Evolutionary conservation across 2,329 filamentous ascomycete species (phyloP), one percentile per base, ranked within the genome.

Genomic region (Ceratocystis diversiconidia): DNA sequence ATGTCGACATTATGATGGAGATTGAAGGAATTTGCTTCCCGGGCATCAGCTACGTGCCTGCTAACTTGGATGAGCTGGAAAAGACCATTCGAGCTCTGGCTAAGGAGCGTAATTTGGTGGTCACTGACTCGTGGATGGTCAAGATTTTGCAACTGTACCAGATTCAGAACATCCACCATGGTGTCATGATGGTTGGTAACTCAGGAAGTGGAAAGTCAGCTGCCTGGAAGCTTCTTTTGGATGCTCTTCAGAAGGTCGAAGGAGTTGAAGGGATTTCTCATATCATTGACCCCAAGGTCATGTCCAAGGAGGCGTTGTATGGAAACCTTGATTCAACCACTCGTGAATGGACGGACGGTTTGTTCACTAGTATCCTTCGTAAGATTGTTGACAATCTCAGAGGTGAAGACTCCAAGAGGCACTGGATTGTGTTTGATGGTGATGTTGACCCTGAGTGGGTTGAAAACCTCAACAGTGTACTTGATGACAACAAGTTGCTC

Each of bases 391-490:
- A 99, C 75, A 99, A 99, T 73, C 83, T 99, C 63, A 90, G 94
- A 79, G 94, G 95, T 64, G 94, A 99, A 75, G 92, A 97, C 73
- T 85, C 86, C 36, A 99, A 99, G 78, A 86, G 94, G 65, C 94
- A 99, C 75, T 99, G 94, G 94, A 97, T 99, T 71, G 89, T 99
- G 4, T 99, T 99, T 72, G 94, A 99, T 74, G 95, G 94, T 68
- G 94, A 99, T 74, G 94, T 99, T 68, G 94, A 99, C 75, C 94
- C 94, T 0, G 95, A 97, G 75, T 99, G 94, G 94, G 94, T 99
- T 70, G 94, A 99, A 75, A 99, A 99, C 75, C 79, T 99, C 80
- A 99, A 99, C 85, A 95, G 90, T 81, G 95, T 99, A 66, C 84
- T 99, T 52, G 94, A 99, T 73, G 94, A 99, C 78, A 99, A 99